Evolutionary conservation across 73 alveolate species (phyloP).

Genomic region (Paramecium primaurelia): DNA sequence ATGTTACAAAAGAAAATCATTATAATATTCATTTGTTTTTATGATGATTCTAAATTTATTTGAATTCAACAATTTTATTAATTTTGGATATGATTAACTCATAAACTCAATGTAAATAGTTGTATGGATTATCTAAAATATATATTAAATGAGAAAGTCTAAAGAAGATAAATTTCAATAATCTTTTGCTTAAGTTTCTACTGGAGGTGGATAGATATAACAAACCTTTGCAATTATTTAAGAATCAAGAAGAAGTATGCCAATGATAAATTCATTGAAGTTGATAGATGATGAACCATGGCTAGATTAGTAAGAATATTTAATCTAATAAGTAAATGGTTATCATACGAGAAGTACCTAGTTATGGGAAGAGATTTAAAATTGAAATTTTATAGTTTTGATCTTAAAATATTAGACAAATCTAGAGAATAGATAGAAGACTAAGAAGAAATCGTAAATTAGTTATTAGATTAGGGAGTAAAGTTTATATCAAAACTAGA

Average conservation of each 20-base stretch:
- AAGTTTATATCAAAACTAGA: neutral
- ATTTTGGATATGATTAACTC: neutral
- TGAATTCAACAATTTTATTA: neutral
- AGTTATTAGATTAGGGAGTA: neutral
- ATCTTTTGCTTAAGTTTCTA: neutral
- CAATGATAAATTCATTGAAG: neutral
- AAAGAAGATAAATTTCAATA: neutral
- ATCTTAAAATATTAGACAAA: neutral
- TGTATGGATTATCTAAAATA: neutral
- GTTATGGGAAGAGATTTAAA: neutral
- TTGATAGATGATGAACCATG: slow-evolving; percentile 25
- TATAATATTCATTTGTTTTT: neutral
- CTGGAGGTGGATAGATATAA: neutral
- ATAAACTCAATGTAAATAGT: neutral
- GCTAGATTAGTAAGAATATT: neutral
- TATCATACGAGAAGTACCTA: neutral
- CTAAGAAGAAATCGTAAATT: neutral
- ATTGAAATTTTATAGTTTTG: neutral
- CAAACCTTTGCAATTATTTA: neutral
- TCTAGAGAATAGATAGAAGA: neutral
- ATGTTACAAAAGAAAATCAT: neutral
- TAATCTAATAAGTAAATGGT: slow-evolving; percentile 9
- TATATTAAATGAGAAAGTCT: neutral
- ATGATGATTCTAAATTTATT: neutral
- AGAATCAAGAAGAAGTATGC: neutral